A percentile compares a stretch with the other conserved stretches of the same genome.
phyloP scores from a whole-genome alignment of 2,329 filamentous ascomycete species.

The Phaeosphaeriaceae sp. region DNA sequence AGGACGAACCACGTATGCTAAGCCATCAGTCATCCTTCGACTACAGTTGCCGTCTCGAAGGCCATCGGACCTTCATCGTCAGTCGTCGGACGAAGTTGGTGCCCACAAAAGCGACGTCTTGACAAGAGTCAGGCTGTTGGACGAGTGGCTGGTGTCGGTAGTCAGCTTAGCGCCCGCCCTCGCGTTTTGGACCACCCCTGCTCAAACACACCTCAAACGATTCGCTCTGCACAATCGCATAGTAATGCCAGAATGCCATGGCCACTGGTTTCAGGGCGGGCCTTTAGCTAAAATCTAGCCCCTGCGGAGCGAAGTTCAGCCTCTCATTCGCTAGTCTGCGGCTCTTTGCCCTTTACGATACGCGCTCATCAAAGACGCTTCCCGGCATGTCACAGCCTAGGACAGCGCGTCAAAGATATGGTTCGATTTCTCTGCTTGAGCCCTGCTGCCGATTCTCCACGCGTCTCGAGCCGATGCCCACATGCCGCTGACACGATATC shows the following conservation, averaged over 20 bases:
- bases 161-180: constrained; percentile 22
- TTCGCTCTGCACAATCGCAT: constrained; percentile 22
- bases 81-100: not conserved
- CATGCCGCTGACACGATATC: constrained; percentile 39
- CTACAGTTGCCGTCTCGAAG: not conserved
- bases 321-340: constrained; percentile 35
- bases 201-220: constrained; percentile 43
- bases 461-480: constrained; percentile 37
- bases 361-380: constrained; percentile 34
- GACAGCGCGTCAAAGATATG: constrained; percentile 33
- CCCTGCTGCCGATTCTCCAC: constrained; percentile 33
- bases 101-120: not conserved
- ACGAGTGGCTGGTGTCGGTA: not conserved
- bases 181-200: constrained; percentile 16
- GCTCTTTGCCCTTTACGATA: constrained; percentile 35
- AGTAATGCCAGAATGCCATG: constrained; percentile 31
- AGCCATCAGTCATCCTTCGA: not conserved
- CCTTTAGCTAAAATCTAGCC: constrained; percentile 19
- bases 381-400: constrained; percentile 42
- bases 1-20: not conserved
- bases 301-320: constrained; percentile 17
- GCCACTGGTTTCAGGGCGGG: constrained; percentile 38
- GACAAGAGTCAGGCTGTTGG: not conserved
- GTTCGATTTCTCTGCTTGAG: constrained; percentile 46
- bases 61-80: not conserved